These are phyloP conservation scores for Leccinum rimulosum DNA, from an alignment of 768 basidiomycete species.

Conservation along the genomic window DNA sequence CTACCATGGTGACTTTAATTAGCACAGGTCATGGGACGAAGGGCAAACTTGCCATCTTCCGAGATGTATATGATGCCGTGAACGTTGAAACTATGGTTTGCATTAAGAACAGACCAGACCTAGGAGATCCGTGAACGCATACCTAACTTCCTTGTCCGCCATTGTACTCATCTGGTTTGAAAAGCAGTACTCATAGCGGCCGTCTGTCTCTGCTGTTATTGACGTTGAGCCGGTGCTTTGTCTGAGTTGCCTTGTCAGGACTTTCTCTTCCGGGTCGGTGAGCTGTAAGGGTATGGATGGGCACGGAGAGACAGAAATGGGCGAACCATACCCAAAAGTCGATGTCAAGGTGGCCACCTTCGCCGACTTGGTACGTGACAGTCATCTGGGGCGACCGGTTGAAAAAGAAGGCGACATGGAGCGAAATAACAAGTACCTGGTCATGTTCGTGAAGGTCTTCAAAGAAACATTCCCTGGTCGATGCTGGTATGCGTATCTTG, in stretches of 20 bases:
- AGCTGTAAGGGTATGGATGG: constrained; percentile 49
- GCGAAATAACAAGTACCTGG: constrained; percentile 52
- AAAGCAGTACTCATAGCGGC: constrained; percentile 94
- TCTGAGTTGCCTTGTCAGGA: constrained; percentile 77
- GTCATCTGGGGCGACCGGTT: constrained; percentile 71
- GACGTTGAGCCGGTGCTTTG: constrained; percentile 87
- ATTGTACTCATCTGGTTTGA: constrained; percentile 98
- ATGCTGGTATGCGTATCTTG: constrained; percentile 71
- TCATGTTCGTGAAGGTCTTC: constrained; percentile 90
- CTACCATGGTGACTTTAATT: constrained; percentile 8
- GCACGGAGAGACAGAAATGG: background rate
- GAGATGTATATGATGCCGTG: constrained; percentile 94
- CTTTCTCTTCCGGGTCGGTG: constrained; percentile 64
- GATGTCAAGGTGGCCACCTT: constrained; percentile 94
- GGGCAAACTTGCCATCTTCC: constrained; percentile 65
- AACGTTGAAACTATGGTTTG: constrained; percentile 28
- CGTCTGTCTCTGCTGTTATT: constrained; percentile 84
- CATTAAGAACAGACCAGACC: background rate
- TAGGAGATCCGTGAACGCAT: background rate
- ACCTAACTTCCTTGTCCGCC: constrained; percentile 95
- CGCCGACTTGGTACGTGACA: constrained; percentile 97
- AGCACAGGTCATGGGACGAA: background rate
- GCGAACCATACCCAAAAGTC: constrained; percentile 81
- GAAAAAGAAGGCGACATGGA: background rate
- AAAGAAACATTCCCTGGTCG: constrained; percentile 92